A percentile compares a stretch with the other conserved stretches of the same genome.
phyloP scores from a whole-genome alignment of 768 basidiomycete species.

The Tephrocybe sp. region DNA sequence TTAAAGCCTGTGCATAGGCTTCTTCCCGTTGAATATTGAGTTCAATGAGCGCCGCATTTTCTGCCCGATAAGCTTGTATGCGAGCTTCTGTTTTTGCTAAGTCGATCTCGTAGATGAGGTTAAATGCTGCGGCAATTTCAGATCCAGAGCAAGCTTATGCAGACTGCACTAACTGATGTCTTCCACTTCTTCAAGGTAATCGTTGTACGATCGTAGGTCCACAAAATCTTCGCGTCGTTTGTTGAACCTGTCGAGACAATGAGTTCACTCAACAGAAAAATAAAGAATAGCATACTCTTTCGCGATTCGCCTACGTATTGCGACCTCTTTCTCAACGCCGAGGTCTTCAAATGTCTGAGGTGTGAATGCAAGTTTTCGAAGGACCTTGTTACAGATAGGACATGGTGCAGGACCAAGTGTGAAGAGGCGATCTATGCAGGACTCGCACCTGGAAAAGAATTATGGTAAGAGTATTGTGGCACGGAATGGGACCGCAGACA shows the following conservation, averaged over 20 bases:
- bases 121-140: constrained; percentile 69
- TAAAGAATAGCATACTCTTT: constrained; percentile 65
- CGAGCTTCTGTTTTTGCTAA: constrained; percentile 79
- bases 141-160: constrained; percentile 6
- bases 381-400: constrained; percentile 85
- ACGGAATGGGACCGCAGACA: not conserved
- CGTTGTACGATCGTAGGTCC: constrained; percentile 80
- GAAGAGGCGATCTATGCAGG: constrained; percentile 95
- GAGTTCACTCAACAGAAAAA: not conserved
- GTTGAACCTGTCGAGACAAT: constrained; percentile 69
- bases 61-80: constrained; percentile 72
- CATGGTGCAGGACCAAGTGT: constrained; percentile 96
- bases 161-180: constrained; percentile 56
- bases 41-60: constrained; percentile 83
- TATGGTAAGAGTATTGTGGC: not conserved
- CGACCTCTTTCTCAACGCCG: constrained; percentile 91
- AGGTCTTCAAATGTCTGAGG: constrained; percentile 95
- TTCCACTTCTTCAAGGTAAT: constrained; percentile 96
- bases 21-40: constrained; percentile 84
- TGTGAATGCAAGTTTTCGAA: constrained; percentile 92
- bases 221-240: constrained; percentile 89
- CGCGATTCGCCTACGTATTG: constrained; percentile 80
- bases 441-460: constrained; percentile 77
- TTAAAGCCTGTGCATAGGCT: constrained; percentile 67
- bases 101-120: constrained; percentile 90